Evolutionary conservation across 176 grass and related monocot species (phyloP), one percentile per base, ranked within the genome.

Genomic region (Otatea glauca): DNA sequence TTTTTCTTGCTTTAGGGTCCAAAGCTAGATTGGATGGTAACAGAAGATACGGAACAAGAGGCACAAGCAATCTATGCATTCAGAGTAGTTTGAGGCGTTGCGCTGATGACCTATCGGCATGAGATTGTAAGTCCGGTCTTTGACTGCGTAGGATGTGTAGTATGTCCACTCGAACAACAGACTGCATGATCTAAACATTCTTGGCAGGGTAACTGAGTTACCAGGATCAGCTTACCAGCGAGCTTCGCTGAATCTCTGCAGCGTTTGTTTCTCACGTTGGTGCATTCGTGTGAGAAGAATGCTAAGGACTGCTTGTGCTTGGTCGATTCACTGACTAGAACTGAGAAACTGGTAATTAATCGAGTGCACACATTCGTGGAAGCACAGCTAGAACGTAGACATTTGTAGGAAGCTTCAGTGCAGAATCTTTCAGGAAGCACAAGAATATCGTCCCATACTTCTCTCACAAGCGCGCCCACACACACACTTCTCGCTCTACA

Each of bases 1-100:
- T 70, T 51, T 72, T 67, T 68, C 34, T 5, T 78, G 60, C 24
- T 86, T n/a, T 79, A 94, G 95, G 92, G 95, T 0, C 91, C 89
- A 16, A 93, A 86, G 85, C 87, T 97, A 47, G 88, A 91, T 70
- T 97, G 92, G 92, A 98, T 98, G 92, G 87, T 92, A 69, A 42
- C 72, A 49, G 77, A 86, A 82, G 94, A 74, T 51, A 69, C 89
- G 35, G 88, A 92, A 17, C 43, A 83, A 9, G 75, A 71, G 10
- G 42, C 6, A 5, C 53, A 75, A 76, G 21, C n/a, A 14, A 83
- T 63, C 10, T 70, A 87, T 75, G 42, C 50, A 65, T 75, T 64
- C 34, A 58, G 85, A 82, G 67, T 51, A 42, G 81, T 72, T 87
- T 85, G 81, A 89, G 65, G 58, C 15, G 45, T 59, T 20, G 56